Base-by-base conservation (phyloP, 2,329 filamentous ascomycete species). In the Sporothrix brunneoviolacea region DNA sequence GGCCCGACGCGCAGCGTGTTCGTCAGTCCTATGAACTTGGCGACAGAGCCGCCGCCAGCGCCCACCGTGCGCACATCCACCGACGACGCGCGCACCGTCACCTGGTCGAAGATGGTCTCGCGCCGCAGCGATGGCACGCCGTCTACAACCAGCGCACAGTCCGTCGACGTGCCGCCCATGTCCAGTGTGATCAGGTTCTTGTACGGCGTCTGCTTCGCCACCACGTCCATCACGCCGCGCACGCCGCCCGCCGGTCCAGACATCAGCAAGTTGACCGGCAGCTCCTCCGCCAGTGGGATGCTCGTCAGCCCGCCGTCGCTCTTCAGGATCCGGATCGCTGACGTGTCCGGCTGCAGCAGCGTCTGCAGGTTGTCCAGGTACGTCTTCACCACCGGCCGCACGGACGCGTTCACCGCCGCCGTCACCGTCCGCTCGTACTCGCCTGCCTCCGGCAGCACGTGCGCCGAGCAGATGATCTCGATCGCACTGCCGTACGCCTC, bases 161-260 rank as follows among this genome's bases (percentile, higher is more conserved):
- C 72, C 0, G 72, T 74, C 5, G 69, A 72, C 1, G 72, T 75
- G 2, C 72, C 72, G n/a, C 72, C 72, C 70, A 75, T 74, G 47
- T 75, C 72, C 12, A 75, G 62, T 0, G 71, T 74, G 46, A 75
- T 73, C 22, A 74, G 60, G 37, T 73, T 73, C 55, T 71, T 73
- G 59, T 69, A 74, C 1, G 67, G 65, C 0, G 71, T 74, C 47
- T 68, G 67, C 37, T 65, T 68, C 8, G 71, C 64, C 2, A 75
- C 66, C 9, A 70, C 62, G 55, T 74, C 70, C 9, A 70, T 70
- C 8, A 74, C 71, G 15, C 70, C 71, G 41, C 70, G 69, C 9
- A 71, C 72, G n/a, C 72, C 72, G 35, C 72, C 72, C n/a, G 72
- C 72, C 1, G 72, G 71, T 0, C 71, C 72, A 22, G 70, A 73